Conservation (phyloP, 2,329 filamentous ascomycete species). For the Calonectria fujianensis region DNA sequence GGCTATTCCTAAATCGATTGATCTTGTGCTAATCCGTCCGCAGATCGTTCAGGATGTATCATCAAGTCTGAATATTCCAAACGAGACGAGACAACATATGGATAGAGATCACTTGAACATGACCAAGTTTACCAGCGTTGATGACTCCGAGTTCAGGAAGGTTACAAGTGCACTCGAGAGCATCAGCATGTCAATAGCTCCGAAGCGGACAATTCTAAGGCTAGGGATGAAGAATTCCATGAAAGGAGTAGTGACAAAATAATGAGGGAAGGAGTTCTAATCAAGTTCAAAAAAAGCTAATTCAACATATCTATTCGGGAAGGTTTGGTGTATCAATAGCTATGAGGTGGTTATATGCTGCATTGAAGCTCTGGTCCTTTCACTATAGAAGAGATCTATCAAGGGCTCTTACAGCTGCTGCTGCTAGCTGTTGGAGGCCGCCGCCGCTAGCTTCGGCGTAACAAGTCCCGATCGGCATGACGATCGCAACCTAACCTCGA, state of each 20-base stretch:
- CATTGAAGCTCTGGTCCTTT: too few species aligned
- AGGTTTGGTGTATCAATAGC: too few species aligned
- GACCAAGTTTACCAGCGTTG: conserved; percentile 57
- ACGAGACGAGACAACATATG: conserved; percentile 60
- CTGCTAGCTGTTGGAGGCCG: too few species aligned
- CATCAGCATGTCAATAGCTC: conserved; percentile 6
- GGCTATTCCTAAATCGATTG: too few species aligned
- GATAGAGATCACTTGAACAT: conserved; percentile 59
- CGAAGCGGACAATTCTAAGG: not conserved
- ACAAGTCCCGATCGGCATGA: too few species aligned
- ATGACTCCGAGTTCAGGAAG: conserved; percentile 59
- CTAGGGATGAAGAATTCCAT: not conserved
- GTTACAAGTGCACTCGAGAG: conserved; percentile 49
- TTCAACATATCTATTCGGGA: too few species aligned
- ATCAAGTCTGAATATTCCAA: conserved; percentile 57
- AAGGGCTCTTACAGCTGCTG: too few species aligned
- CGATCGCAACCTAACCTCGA: too few species aligned
- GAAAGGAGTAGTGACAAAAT: not conserved
- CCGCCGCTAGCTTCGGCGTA: too few species aligned
- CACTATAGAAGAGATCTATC: too few species aligned
- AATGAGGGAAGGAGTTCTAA: not conserved
- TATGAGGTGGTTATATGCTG: too few species aligned
- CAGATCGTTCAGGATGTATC: conserved; percentile 61
- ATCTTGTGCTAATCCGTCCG: conserved; percentile 56
- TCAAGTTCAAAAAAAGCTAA: too few species aligned